Base-by-base conservation (phyloP, 208 protist genomes). In the Leishmania tarentolae region DNA sequence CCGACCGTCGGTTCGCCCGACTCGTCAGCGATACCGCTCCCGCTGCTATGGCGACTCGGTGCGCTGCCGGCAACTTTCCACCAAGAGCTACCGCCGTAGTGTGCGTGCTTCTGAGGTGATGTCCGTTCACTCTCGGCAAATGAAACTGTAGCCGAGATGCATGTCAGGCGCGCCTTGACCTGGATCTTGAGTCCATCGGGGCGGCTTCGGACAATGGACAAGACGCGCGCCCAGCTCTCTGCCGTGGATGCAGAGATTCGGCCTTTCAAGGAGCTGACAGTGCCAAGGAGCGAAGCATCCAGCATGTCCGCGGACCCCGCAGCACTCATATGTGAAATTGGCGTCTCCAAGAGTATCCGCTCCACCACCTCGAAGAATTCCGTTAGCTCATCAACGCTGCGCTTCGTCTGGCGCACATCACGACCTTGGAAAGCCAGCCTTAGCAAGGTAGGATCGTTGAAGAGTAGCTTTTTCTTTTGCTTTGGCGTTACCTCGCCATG, bases 401-500 rank as follows among this genome's bases (percentile, higher is more conserved):
- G 83, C 71, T 53, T 71, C 63, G 78, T 80, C 63, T 40, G 76
- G 6, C 65, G 59, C 31, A 78, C 13, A 37, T 85, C 82, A 35
- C 47, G 50, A 40, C 46, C 66, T 28, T 82, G 75, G 53, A 89
- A 85, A 15, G 82, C 87, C 21, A 84, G 69, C 42, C 57, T 57
- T 46, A 89, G 37, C 56, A 90, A 79, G 11, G 52, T 19, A 21
- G 80, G 83, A 28, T 92, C 88, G 73, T 37, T 82, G 61, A 92
- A 89, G 76, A 87, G 35, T 28, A 93, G 78, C 77, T 93, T 93
- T 63, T 87, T 81, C 74, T 93, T 93, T 52, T 91, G 87, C 78
- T 91, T 91, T 28, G 90, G 90, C 17, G 87, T 93, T 50, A 87
- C 75, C 61, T 93, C 90, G 11, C 86, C 75, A 79, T 93, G 90